A percentile compares a stretch with the other conserved stretches of the same genome.
These are phyloP conservation scores for Psidium guajava DNA, from an alignment of 345 rosid genomes.

Conservation along the genomic window DNA sequence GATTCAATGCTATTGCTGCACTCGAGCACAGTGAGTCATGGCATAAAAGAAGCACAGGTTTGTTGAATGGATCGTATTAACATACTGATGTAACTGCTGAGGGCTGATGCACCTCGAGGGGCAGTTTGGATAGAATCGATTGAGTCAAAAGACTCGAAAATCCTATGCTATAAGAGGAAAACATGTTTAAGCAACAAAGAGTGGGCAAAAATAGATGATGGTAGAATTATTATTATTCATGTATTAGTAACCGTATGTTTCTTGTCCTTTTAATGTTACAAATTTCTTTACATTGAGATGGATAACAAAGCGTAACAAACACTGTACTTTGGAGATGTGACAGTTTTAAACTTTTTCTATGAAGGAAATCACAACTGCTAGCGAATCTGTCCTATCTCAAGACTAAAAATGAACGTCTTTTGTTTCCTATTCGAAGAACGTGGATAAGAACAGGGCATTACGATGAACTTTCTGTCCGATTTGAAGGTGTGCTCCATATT, in stretches of 20 bases:
- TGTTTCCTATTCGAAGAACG: neutral
- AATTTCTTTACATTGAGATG: neutral
- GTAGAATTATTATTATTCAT: neutral
- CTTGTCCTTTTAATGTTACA: neutral
- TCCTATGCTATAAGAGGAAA: neutral
- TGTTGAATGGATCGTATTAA: neutral
- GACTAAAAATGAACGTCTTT: neutral
- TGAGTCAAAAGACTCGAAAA: neutral
- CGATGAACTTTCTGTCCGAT: neutral
- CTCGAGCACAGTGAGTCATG: neutral
- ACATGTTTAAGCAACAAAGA: neutral
- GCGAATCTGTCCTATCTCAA: neutral
- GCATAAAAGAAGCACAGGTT: neutral
- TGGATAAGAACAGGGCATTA: neutral
- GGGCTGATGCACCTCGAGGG: neutral
- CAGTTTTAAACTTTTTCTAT: neutral
- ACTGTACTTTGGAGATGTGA: neutral
- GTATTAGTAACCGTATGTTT: neutral
- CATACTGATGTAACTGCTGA: neutral
- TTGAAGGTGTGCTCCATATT: slow-evolving; percentile 46
- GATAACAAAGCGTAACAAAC: neutral
- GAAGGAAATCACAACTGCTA: neutral
- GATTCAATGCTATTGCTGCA: neutral
- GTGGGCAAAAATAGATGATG: neutral
- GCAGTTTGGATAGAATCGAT: neutral